Percentiles rank a stretch among this genome's conserved stretches.
Evolutionary conservation across 257 asterid genomes (phyloP).

Genomic region (Ajuga chamaepitys): DNA sequence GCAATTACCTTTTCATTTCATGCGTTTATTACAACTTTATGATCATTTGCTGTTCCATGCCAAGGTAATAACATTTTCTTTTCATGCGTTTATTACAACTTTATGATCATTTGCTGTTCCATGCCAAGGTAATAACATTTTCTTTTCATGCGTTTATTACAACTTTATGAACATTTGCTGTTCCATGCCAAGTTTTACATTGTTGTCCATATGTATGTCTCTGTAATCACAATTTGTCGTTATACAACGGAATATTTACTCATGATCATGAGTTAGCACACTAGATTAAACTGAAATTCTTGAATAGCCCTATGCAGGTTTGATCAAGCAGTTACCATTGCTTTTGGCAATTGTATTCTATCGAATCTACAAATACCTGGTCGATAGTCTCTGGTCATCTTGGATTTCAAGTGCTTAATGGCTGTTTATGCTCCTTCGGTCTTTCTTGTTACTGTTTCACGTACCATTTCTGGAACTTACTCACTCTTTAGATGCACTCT

Average conservation of each 20-base stretch:
- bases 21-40: background rate
- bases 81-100: background rate
- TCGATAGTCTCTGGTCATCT: background rate
- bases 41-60: background rate
- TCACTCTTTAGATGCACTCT: background rate
- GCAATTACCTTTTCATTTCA: background rate
- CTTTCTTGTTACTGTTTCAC: background rate
- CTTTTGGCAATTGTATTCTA: background rate
- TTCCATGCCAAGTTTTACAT: constrained; percentile 5
- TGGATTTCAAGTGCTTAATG: background rate
- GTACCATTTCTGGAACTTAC: background rate
- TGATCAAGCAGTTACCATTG: background rate
- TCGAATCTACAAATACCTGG: background rate
- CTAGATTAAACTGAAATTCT: background rate
- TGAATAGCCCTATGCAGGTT: background rate
- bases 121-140: background rate
- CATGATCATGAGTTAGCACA: background rate
- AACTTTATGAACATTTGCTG: background rate
- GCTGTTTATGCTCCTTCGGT: background rate
- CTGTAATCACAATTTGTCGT: background rate
- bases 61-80: background rate
- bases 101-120: background rate
- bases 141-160: background rate
- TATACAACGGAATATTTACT: background rate
- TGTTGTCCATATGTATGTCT: background rate